Conservation (phyloP, 768 basidiomycete species). For the Amanita brunnescens region DNA sequence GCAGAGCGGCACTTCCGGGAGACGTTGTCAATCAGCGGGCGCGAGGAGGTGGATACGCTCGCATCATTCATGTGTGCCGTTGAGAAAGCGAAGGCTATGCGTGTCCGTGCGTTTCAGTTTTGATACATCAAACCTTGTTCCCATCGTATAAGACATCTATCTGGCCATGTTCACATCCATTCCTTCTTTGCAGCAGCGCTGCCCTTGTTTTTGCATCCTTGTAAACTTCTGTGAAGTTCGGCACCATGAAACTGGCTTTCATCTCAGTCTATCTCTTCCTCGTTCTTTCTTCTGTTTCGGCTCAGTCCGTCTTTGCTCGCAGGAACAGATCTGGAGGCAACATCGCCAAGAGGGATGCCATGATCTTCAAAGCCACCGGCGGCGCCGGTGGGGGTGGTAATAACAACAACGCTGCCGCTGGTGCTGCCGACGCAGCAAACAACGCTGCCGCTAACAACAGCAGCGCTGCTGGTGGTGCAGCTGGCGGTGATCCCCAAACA, state of each 20-base stretch:
- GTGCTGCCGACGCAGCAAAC: no score
- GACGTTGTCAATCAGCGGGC: constrained; percentile 35
- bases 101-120: neutral
- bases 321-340: constrained; percentile 7
- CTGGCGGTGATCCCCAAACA: constrained; percentile 30
- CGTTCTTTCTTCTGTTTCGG: constrained; percentile 27
- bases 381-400: constrained; percentile 5
- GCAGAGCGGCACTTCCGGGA: constrained; percentile 71
- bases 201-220: constrained; percentile 20
- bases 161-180: constrained; percentile 16
- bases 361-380: no score
- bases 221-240: constrained; percentile 41
- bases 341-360: no score
- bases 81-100: constrained; percentile 43
- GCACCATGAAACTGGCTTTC: constrained; percentile 43
- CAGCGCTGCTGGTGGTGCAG: constrained; percentile 6
- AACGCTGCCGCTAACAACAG: no score
- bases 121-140: neutral
- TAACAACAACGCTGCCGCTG: constrained; percentile 9
- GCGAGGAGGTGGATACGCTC: constrained; percentile 76
- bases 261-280: constrained; percentile 30
- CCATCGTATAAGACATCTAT: neutral
- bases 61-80: constrained; percentile 74
- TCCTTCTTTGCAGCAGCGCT: constrained; percentile 48
- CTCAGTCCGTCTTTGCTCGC: constrained; percentile 4